These are phyloP conservation scores for Sporobolomyces pararoseus DNA, from an alignment of 768 basidiomycete species.

Conservation along the genomic window DNA sequence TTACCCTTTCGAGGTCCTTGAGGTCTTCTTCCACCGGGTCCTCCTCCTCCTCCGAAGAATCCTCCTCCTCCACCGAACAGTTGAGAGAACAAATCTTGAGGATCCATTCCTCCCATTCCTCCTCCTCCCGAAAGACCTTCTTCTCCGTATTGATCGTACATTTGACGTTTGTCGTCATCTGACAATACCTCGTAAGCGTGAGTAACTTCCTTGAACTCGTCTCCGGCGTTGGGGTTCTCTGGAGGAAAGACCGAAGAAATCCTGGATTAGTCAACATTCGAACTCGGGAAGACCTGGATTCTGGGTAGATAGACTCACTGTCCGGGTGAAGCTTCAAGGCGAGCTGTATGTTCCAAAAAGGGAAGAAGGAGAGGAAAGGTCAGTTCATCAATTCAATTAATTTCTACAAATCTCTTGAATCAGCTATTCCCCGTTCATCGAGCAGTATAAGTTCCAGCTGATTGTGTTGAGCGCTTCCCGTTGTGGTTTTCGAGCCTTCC, in stretches of 20 bases:
- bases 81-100: slow-evolving; percentile 95
- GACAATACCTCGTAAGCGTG: slow-evolving; percentile 86
- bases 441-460: no score
- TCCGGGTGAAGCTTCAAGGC: slow-evolving; percentile 47
- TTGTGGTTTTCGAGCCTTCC: no score
- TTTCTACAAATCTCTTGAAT: no score
- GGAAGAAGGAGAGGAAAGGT: background rate
- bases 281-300: background rate
- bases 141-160: slow-evolving; percentile 86
- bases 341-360: slow-evolving; percentile 28
- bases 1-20: slow-evolving; percentile 85
- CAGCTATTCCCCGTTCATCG: no score
- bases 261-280: background rate
- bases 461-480: no score
- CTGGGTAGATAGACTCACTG: slow-evolving; percentile 29
- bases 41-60: slow-evolving; percentile 55
- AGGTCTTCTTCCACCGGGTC: slow-evolving; percentile 59
- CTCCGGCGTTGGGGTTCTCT: slow-evolving; percentile 93
- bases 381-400: background rate
- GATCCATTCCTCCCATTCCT: slow-evolving; percentile 87
- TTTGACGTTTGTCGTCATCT: slow-evolving; percentile 53
- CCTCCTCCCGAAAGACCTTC: slow-evolving; percentile 81
- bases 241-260: background rate
- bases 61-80: slow-evolving; percentile 69
- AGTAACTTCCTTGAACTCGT: slow-evolving; percentile 86